Base-by-base conservation (phyloP, 2,329 filamentous ascomycete species). In the Phyllosticta citrichinensis region DNA sequence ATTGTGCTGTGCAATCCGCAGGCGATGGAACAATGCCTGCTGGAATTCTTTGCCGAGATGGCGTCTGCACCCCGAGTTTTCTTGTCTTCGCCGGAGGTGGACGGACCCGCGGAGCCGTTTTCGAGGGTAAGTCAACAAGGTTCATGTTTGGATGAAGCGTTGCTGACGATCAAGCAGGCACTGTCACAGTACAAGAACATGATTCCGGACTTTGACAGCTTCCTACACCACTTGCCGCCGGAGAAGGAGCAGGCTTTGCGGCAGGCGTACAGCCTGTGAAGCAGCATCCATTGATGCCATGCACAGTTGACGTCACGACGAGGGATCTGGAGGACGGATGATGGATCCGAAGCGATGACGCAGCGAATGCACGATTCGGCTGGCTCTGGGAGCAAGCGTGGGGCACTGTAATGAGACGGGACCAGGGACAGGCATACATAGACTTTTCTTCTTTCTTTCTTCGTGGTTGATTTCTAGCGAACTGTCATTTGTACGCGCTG, bases 1-100 rank as follows among this genome's bases (percentile, higher is more conserved):
- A 83, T 96, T 55, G 88, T 97, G 3, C 83, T 88, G 64, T 84
- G 86, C 69, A 97, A 97, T 69, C 94, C 94, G 0, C 84, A 91
- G 70, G 91, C 91, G 1, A 93, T 99, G 84, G 94, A 97, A 75
- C 87, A 87, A 66, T 88, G 86, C 62, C 79, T 99, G 51, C 80
- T 87, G 40, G 83, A 88, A 61, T 95, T 94, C 75, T 96, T 99
- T 73, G 82, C 80, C 57, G 82, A 89, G 62, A 95, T 97, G 76
- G 89, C 93, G 17, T 81, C 83, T 63, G 96, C 81, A 63, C 79
- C 81, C 17, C 74, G 72, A 61, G 78, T 91, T 72, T 73, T 77
- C 51, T 68, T 78, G 19, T 83, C 84, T 62, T 74, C 79, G 33
- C 82, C 86, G 64, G 79, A 81, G 63, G 77, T 83, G 60, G 80